Base-by-base conservation (phyloP, 1,284 basidiomycete genomes). In the Pseudozyma sp. region DNA sequence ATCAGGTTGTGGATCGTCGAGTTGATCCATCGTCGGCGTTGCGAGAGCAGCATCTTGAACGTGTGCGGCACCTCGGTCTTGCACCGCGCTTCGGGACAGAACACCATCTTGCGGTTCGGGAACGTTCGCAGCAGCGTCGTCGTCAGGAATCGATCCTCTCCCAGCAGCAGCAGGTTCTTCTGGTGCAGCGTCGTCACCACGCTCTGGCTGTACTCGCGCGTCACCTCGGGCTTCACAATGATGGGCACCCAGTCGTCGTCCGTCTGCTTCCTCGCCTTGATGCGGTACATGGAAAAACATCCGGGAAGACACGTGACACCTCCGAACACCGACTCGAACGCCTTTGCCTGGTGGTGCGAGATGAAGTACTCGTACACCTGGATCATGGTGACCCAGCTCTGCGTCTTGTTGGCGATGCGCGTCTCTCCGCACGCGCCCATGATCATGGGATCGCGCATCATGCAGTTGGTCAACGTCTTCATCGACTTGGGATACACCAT, bases 361-460 rank as follows among this genome's bases (percentile, higher is more conserved):
- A 99, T 98, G 86, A 97, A 99, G 86, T 99, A 99, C 84, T 97
- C 95, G 85, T 94, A 97, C 17, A 99, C 94, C 85, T 99, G 97
- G 79, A 99, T 99, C 46, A 92, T 90, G 0, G 97, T 99, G 33
- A 99, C 94, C 97, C 97, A 99, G 16, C 93, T 94, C 75, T 45
- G 94, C 90, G 54, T 52, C 85, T 99, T 99, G 89, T 99, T 99
- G 53, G 94, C 93, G 86, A 99, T 97, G 17, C 95, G 91, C 3
- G 97, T 99, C 85, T 99, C 97, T 55, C 97, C 97, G 82, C 97
- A 99, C 19, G 95, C 92, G 40, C 97, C 97, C 97, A 99, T 99
- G 85, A 99, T 95, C 89, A 94, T 90, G 81, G 92, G 93, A 86
- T 99, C 97, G 84, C 97, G 92, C 77, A 97, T 94, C 95, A 99